These are phyloP conservation scores for Marasmius sp. DNA, from an alignment of 1,284 basidiomycete species.

Conservation along the genomic window DNA sequence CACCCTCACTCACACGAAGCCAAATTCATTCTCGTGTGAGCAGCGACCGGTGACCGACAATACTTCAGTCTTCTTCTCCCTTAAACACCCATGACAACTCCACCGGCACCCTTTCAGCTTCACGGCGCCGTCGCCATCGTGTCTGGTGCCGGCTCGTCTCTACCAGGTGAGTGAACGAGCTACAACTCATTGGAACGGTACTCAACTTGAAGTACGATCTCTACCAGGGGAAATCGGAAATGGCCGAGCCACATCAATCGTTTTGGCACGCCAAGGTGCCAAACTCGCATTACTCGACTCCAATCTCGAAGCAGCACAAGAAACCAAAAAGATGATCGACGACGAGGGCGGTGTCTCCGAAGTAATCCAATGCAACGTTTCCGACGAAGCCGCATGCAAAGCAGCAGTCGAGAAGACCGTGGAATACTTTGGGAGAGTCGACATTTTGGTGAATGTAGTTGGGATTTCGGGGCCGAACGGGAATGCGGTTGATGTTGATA, in stretches of 20 bases:
- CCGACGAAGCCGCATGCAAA: conserved; percentile 9
- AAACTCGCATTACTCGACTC: conserved; percentile 3
- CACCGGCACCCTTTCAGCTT: conserved; percentile 3
- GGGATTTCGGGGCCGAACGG: conserved; percentile 4
- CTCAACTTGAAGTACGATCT: background rate
- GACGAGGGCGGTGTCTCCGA: conserved; percentile 8
- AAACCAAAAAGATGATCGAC: conserved; percentile 5
- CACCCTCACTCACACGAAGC: no score
- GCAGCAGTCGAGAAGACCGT: conserved; percentile 7
- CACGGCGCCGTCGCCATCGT: conserved; percentile 6
- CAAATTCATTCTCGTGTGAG: no score
- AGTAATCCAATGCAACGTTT: conserved; percentile 8
- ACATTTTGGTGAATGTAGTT: conserved; percentile 9
- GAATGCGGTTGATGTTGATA: conserved; percentile 14
- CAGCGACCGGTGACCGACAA: no score
- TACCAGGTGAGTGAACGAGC: background rate
- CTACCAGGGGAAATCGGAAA: conserved; percentile 1
- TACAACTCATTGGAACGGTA: background rate
- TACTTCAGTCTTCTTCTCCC: no score
- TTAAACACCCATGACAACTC: background rate
- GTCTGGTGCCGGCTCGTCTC: conserved; percentile 1
- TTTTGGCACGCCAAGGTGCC: conserved; percentile 3
- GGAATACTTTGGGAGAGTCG: conserved; percentile 6
- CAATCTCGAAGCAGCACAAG: background rate
- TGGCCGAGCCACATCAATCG: conserved; percentile 1